Evolutionary conservation across 164 flowering plant genomes (phyloP), one percentile per base, ranked within the genome.

Genomic region (Tetrastigma voinierianum): DNA sequence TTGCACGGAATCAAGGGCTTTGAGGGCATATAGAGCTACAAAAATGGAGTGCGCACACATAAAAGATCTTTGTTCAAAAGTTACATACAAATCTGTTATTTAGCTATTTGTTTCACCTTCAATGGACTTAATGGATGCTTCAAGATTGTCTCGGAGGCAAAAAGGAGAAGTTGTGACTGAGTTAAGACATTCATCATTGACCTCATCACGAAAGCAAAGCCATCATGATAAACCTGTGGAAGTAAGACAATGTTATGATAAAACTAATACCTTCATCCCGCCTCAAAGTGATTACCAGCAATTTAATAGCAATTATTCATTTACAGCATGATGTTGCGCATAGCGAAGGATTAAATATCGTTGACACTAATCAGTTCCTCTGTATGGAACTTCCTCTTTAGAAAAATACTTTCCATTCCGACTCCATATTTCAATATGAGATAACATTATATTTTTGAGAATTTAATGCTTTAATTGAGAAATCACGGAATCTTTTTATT

Each of bases 201-300:
- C 61, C 86, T 82, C 98, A 93, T 87, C 1, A n/a, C 89, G 95
- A 66, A 90, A 96, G 82, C 99, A 96, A 20, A 96, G 86, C 23
- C 82, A 72, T 96, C 90, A 96, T 88, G 15, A 88, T 78, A n/a
- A 15, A 96, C 99, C 99, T 96, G 86, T 73, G 70, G 32, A 6
- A 70, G 3, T 61, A 62, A 19, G 54, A 51, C 24, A 25, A 14
- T 12, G 46, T 62, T 46, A 56, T 17, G 4, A 24, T 6, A 2
- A 23, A 49, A 40, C n/a, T n/a, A 9, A 18, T 11, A 16, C 9
- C 9, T 44, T 32, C 45, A 44, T 23, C n/a, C 10, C 18, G 47
- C 2, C 14, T 46, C 11, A 11, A 52, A 44, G 4, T 2, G 24
- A 56, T n/a, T 4, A 46, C 19, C 13, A 48, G 8, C 2, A 32